phyloP scores from a whole-genome alignment of 495 filamentous ascomycete genomes.

The Aspergillus homomorphus region DNA sequence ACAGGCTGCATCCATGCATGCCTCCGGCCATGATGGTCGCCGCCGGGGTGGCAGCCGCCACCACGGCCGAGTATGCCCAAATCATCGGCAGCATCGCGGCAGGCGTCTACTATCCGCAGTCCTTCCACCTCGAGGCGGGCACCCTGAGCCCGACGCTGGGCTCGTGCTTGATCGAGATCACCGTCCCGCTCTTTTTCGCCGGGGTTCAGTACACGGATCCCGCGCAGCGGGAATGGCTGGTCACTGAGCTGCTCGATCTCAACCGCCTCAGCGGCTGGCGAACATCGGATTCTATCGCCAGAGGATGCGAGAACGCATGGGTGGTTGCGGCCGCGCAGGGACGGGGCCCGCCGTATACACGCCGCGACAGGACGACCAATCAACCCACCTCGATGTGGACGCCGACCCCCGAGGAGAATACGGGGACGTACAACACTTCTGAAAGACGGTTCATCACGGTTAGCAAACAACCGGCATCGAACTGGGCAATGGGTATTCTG shows the following conservation, averaged over 20 bases:
- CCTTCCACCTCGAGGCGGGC: slow-evolving; percentile 50
- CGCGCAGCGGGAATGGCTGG: slow-evolving; percentile 70
- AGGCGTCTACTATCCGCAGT: slow-evolving; percentile 66
- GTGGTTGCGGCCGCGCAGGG: slow-evolving; percentile 65
- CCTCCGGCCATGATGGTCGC: slow-evolving; percentile 87
- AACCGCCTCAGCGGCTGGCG: slow-evolving; percentile 84
- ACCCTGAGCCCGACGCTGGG: slow-evolving; percentile 76
- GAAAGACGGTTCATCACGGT: slow-evolving; percentile 48
- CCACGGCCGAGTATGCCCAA: slow-evolving; percentile 67
- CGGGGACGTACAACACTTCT: slow-evolving; percentile 34
- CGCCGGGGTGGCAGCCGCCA: slow-evolving; percentile 64
- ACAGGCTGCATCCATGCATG: slow-evolving; percentile 82
- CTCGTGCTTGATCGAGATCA: slow-evolving; percentile 74
- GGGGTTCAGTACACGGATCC: slow-evolving; percentile 74
- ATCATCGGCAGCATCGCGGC: slow-evolving; percentile 78
- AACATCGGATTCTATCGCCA: slow-evolving; percentile 70
- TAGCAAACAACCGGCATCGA: slow-evolving; percentile 36
- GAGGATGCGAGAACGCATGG: slow-evolving; percentile 84
- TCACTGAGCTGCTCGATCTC: slow-evolving; percentile 69
- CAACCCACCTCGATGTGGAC: slow-evolving; percentile 11
- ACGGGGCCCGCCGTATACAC: slow-evolving; percentile 68
- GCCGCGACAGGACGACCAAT: neutral
- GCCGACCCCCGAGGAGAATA: slow-evolving; percentile 15
- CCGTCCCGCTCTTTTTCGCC: slow-evolving; percentile 79
- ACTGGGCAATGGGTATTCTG: slow-evolving; percentile 60